Conservation (phyloP, 2,329 filamentous ascomycete species). For the Cercospora sp. region DNA sequence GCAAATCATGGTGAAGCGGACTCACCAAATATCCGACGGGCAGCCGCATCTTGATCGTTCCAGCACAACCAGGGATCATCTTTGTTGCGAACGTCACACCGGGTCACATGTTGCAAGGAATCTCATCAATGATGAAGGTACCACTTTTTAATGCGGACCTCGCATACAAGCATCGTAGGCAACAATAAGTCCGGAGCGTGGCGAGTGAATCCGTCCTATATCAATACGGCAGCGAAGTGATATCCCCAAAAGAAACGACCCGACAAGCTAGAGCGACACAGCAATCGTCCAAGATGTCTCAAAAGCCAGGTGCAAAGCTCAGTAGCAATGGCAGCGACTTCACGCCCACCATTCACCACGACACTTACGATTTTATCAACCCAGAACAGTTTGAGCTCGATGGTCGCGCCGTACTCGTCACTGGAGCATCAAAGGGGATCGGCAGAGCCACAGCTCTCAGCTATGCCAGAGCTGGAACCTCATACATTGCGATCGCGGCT, state of each 20-base stretch:
- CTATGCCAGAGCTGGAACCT: constrained; percentile 57
- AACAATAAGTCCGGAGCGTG: not conserved
- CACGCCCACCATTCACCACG: constrained; percentile 35
- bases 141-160: not conserved
- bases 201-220: not conserved
- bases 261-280: not conserved
- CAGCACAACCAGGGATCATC: not conserved
- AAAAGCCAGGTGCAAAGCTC: constrained; percentile 8
- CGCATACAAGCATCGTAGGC: not conserved
- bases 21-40: not conserved
- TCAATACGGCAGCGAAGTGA: not conserved
- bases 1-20: not conserved
- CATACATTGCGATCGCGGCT: constrained; percentile 56
- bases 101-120: not conserved
- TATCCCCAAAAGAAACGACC: too few species aligned
- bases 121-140: not conserved
- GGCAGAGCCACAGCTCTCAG: constrained; percentile 56
- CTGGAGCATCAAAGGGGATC: constrained; percentile 44
- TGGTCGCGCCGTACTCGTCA: constrained; percentile 54
- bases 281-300: not conserved
- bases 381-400: constrained; percentile 36
- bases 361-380: constrained; percentile 56
- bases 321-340: constrained; percentile 24
- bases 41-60: not conserved
- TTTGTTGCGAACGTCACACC: not conserved